Evolutionary conservation across 768 basidiomycete genomes (phyloP).

Genomic region (Antrodiella citrinella): DNA sequence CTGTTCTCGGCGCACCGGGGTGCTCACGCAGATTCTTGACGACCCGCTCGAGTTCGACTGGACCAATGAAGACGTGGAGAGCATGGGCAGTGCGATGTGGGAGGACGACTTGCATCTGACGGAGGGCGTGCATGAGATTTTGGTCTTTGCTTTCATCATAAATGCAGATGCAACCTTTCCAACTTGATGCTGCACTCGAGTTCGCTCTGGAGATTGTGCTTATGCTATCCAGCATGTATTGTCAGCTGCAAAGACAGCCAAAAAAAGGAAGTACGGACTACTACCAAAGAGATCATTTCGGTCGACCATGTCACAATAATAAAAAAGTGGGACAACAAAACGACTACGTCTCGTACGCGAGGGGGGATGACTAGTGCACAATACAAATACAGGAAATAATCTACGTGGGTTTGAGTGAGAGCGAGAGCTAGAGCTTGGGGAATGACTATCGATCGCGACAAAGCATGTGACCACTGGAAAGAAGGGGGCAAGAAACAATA

Average conservation of each 20-base stretch:
- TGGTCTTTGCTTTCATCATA: no score
- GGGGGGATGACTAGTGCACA: not conserved
- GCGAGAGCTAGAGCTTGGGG: not conserved
- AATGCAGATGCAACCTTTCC: no score
- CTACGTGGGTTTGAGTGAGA: not conserved
- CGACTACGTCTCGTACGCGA: no score
- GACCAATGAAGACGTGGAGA: conserved; percentile 19
- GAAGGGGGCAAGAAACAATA: not conserved
- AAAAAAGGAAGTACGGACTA: no score
- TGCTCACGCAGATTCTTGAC: conserved; percentile 27
- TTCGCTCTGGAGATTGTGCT: no score
- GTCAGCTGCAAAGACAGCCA: no score
- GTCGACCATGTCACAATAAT: not conserved
- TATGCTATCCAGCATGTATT: no score
- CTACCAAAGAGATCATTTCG: no score
- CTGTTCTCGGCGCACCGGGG: conserved; percentile 26
- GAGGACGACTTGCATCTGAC: conserved; percentile 31
- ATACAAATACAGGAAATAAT: not conserved
- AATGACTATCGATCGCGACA: no score
- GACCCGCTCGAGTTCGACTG: conserved; percentile 26
- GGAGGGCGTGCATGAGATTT: conserved; percentile 23
- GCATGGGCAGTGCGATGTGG: conserved; percentile 30
- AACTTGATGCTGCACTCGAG: no score
- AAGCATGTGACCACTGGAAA: not conserved
- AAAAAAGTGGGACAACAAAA: not conserved